phyloP scores from a whole-genome alignment of 257 asterid species.

The Agastache rugosa region DNA sequence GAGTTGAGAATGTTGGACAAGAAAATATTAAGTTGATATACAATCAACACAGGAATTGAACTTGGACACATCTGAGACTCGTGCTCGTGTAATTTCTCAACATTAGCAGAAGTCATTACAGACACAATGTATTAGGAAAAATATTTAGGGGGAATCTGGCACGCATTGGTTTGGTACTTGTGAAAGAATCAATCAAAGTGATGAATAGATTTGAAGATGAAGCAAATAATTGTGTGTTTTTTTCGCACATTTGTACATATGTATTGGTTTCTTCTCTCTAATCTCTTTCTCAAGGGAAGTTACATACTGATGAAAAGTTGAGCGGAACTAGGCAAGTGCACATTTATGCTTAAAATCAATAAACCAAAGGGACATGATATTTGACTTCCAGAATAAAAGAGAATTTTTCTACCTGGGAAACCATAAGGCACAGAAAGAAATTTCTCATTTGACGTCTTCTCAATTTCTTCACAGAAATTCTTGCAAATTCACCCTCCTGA shows the following conservation, averaged over 20 bases:
- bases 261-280: too few species aligned
- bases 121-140: too few species aligned
- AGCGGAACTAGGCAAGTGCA: too few species aligned
- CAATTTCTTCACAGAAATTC: slow-evolving; percentile 75
- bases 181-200: too few species aligned
- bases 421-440: slow-evolving; percentile 91
- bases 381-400: not conserved
- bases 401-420: slow-evolving; percentile 77
- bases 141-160: too few species aligned
- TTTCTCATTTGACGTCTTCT: slow-evolving; percentile 93
- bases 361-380: not conserved
- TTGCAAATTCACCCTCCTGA: slow-evolving; percentile 93
- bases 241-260: too few species aligned
- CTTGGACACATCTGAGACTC: slow-evolving; percentile 5
- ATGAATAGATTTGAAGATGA: too few species aligned
- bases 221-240: too few species aligned
- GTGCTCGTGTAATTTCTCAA: slow-evolving; percentile 10
- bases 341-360: not conserved
- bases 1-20: slow-evolving; percentile 2
- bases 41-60: not conserved
- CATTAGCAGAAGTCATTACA: not conserved
- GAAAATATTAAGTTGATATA: not conserved
- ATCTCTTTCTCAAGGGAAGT: too few species aligned
- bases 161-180: too few species aligned
- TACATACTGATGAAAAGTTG: too few species aligned